Percentiles rank a stretch among this genome's conserved stretches.
phyloP scores from a whole-genome alignment of 176 grass and related monocot genomes.

The Carex littledalei region DNA sequence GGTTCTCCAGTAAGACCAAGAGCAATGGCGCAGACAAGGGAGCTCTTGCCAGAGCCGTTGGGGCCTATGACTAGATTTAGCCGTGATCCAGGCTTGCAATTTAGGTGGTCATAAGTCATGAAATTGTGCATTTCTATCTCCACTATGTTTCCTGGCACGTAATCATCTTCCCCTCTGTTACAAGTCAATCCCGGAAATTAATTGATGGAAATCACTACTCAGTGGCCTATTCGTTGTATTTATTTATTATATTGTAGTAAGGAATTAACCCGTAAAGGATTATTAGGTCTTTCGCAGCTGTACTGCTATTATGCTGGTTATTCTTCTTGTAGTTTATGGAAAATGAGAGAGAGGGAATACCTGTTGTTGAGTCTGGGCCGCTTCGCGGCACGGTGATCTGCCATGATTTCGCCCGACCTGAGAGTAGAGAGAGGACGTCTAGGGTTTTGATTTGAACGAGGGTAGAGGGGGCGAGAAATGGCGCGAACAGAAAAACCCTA shows the following conservation, averaged over 20 bases:
- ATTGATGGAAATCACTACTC: background rate
- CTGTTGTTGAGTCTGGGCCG: slow-evolving; percentile 35
- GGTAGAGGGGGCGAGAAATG: slow-evolving; percentile 10
- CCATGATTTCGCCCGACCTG: slow-evolving; percentile 22
- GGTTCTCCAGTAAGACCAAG: slow-evolving; percentile 66
- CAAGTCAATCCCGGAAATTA: background rate
- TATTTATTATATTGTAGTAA: background rate
- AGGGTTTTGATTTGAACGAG: slow-evolving; percentile 28
- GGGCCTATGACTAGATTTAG: slow-evolving; percentile 85
- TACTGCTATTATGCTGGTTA: background rate
- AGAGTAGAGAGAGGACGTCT: background rate
- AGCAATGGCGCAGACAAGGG: slow-evolving; percentile 81
- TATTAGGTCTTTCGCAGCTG: background rate
- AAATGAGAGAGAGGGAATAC: background rate
- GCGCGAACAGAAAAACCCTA: slow-evolving; percentile 33
- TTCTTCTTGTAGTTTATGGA: background rate
- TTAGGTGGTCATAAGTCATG: slow-evolving; percentile 83
- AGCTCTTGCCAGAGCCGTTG: slow-evolving; percentile 94
- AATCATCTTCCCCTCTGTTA: slow-evolving; percentile 71
- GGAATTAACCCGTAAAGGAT: background rate
- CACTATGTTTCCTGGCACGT: slow-evolving; percentile 80
- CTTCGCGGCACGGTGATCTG: slow-evolving; percentile 44
- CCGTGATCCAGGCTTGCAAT: slow-evolving; percentile 64
- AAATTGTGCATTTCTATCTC: slow-evolving; percentile 89
- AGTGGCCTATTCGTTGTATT: background rate